A percentile compares a stretch with the other conserved stretches of the same genome.
phyloP scores from a whole-genome alignment of 495 filamentous ascomycete species.

The Talaromyces ruber region DNA sequence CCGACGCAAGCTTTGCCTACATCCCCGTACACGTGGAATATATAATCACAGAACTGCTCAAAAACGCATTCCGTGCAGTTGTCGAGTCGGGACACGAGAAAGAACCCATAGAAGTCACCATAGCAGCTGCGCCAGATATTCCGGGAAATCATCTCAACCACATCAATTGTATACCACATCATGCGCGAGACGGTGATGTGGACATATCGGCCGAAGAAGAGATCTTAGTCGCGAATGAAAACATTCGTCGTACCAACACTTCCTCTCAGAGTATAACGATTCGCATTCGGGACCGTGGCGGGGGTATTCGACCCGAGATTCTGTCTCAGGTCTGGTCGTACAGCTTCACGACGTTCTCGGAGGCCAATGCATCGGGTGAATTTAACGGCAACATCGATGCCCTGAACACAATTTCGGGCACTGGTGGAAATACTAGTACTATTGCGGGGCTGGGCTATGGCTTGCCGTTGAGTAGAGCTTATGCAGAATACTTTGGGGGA shows the following conservation, averaged over 20 bases:
- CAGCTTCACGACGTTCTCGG: conserved; percentile 87
- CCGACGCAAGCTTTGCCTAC: conserved; percentile 75
- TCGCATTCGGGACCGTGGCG: conserved; percentile 88
- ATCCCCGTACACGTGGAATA: conserved; percentile 95
- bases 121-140: conserved; percentile 72
- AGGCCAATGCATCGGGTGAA: conserved; percentile 37
- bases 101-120: conserved; percentile 83
- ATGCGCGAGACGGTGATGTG: conserved; percentile 19
- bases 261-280: conserved; percentile 84
- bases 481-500: conserved; percentile 97
- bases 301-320: conserved; percentile 77
- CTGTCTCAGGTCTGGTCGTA: conserved; percentile 90
- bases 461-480: conserved; percentile 81
- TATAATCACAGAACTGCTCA: conserved; percentile 90
- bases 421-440: conserved; percentile 58
- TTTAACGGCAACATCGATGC: conserved; percentile 51
- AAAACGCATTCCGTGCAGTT: conserved; percentile 91
- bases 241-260: conserved; percentile 31
- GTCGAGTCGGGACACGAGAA: conserved; percentile 71
- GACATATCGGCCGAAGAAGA: conserved; percentile 24
- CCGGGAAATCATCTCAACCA: conserved; percentile 14
- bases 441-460: conserved; percentile 94
- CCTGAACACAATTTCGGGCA: conserved; percentile 61
- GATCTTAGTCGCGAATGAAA: conserved; percentile 23
- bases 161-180: conserved; percentile 3